These are phyloP conservation scores for Yamadazyma kitorensis DNA, from an alignment of 805 yeast species.

Conservation along the genomic window DNA sequence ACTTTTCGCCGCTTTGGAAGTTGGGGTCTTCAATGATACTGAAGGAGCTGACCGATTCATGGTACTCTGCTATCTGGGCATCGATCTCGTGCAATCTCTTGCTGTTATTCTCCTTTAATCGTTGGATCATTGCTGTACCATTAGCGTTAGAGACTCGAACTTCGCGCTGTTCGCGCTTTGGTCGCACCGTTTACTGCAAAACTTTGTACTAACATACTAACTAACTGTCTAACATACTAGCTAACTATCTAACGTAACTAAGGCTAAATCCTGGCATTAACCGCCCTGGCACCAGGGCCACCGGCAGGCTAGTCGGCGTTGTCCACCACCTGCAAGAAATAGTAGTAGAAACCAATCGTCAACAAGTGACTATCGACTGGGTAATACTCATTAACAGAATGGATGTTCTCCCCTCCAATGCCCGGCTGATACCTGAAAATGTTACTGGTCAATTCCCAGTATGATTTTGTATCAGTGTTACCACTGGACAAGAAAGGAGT, in stretches of 20 bases:
- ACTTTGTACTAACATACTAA: no score
- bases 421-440: conserved; percentile 36
- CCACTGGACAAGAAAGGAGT: conserved; percentile 37
- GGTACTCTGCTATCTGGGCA: conserved; percentile 8
- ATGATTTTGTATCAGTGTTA: conserved; percentile 40
- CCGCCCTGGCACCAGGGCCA: no score
- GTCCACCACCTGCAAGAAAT: conserved; percentile 32
- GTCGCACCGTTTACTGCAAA: no score
- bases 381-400: conserved; percentile 34
- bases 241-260: no score
- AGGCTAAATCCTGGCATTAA: no score
- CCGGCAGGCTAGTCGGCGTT: no score
- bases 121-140: conserved; percentile 9
- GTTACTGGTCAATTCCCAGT: conserved; percentile 39
- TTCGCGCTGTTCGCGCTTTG: no score
- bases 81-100: conserved; percentile 3
- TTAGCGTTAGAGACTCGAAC: no score
- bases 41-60: conserved; percentile 12
- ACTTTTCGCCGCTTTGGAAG: conserved; percentile 6
- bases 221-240: no score
- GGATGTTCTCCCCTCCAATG: conserved; percentile 20
- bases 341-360: conserved; percentile 37
- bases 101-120: conserved; percentile 6
- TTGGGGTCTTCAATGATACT: conserved; percentile 18
- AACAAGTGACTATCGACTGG: conserved; percentile 31